A percentile compares a stretch with the other conserved stretches of the same genome.
These are phyloP conservation scores for Colletotrichum cordylinicola DNA, from an alignment of 2,329 filamentous ascomycete genomes.

Conservation along the genomic window DNA sequence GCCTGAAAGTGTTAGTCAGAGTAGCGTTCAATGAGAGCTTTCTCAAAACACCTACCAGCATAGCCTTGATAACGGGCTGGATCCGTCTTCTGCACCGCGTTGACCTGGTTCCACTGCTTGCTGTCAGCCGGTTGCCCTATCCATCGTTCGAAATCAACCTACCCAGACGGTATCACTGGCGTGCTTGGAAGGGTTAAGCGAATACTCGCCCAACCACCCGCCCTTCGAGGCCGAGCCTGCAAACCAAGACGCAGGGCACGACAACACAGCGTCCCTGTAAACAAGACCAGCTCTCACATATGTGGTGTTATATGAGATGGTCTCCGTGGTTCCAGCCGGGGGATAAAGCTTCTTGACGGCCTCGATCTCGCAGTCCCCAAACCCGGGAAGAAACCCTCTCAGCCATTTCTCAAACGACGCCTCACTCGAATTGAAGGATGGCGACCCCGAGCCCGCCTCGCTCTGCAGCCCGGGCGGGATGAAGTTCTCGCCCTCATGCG, in stretches of 20 bases:
- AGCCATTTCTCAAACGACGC: slow-evolving; percentile 60
- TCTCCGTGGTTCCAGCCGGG: slow-evolving; percentile 49
- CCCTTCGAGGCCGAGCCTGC: slow-evolving; percentile 45
- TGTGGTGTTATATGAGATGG: slow-evolving; percentile 54
- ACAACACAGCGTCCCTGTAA: slow-evolving; percentile 63
- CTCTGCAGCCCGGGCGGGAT: slow-evolving; percentile 54
- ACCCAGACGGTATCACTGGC: slow-evolving; percentile 63
- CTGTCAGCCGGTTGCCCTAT: background rate
- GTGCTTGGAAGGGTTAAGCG: slow-evolving; percentile 63
- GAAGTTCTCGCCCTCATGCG: slow-evolving; percentile 69
- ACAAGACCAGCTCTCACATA: slow-evolving; percentile 60
- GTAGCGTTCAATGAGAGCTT: background rate
- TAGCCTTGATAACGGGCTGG: slow-evolving; percentile 61
- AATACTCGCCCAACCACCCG: slow-evolving; percentile 65
- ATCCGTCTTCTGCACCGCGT: slow-evolving; percentile 55
- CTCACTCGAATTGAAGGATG: slow-evolving; percentile 54
- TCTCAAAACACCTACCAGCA: slow-evolving; percentile 21
- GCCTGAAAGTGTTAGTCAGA: slow-evolving; percentile 38
- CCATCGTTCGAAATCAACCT: slow-evolving; percentile 25
- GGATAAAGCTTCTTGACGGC: slow-evolving; percentile 54
- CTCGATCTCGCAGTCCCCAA: slow-evolving; percentile 44
- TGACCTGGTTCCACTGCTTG: slow-evolving; percentile 60
- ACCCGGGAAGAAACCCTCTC: slow-evolving; percentile 54
- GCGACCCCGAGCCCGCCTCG: slow-evolving; percentile 31
- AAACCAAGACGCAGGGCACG: slow-evolving; percentile 66